A percentile compares a stretch with the other conserved stretches of the same genome.
These are phyloP conservation scores for Apiospora pterosperma DNA, from an alignment of 2,329 filamentous ascomycete genomes.

Conservation along the genomic window DNA sequence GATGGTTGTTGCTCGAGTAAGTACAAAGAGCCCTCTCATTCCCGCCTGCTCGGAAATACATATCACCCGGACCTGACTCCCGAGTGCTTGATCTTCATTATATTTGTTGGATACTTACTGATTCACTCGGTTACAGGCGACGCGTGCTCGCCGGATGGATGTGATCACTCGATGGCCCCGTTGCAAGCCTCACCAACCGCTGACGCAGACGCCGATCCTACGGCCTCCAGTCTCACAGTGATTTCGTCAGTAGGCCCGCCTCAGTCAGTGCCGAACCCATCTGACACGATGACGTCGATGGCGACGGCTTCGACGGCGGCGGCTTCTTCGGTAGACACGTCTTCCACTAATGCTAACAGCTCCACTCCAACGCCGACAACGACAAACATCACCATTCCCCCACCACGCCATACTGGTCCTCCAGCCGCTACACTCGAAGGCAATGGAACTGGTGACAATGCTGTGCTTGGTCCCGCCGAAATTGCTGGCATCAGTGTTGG, in stretches of 20 bases:
- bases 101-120: not conserved
- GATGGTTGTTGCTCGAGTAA: not conserved
- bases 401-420: not conserved
- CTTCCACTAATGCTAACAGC: not conserved
- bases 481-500: conserved; percentile 18
- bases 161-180: not conserved
- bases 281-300: not conserved
- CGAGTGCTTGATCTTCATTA: not conserved
- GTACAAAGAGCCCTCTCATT: not conserved
- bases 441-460: not conserved
- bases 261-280: not conserved
- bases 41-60: not conserved
- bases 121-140: not conserved
- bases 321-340: not conserved
- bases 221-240: not conserved
- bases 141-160: not conserved
- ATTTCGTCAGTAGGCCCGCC: not conserved
- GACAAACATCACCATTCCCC: not conserved
- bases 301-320: not conserved
- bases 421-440: not conserved
- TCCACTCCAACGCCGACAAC: not conserved
- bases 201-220: not conserved
- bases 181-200: not conserved
- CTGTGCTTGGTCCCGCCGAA: not conserved
- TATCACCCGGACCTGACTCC: not conserved